Percentiles rank a stretch among this genome's conserved stretches.
These are phyloP conservation scores for Aspergillus coremiiformis DNA, from an alignment of 495 filamentous ascomycete genomes.

Conservation along the genomic window DNA sequence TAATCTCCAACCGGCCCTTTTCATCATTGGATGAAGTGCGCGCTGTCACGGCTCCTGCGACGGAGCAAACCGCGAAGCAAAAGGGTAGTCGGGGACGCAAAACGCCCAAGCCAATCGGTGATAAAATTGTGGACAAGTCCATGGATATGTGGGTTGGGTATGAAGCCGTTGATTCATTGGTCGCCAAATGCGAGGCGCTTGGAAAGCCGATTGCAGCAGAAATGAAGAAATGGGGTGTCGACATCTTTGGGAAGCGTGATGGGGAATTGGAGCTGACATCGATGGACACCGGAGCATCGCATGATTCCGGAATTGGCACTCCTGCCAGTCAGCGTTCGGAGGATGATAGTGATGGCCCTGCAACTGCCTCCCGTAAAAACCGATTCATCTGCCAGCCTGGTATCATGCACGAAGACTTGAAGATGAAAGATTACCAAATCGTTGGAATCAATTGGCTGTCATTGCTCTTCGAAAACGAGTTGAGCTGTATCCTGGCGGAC, in stretches of 20 bases:
- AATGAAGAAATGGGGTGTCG: constrained; percentile 72
- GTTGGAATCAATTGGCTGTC: constrained; percentile 92
- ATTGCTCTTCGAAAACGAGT: constrained; percentile 64
- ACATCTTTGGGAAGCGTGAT: constrained; percentile 58
- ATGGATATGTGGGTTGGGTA: constrained; percentile 65
- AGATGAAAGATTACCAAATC: constrained; percentile 86
- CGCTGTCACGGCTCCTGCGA: constrained; percentile 44
- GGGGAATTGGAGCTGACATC: constrained; percentile 64
- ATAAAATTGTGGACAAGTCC: constrained; percentile 66
- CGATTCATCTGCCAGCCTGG: constrained; percentile 61
- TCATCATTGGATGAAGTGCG: constrained; percentile 53
- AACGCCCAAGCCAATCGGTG: constrained; percentile 51
- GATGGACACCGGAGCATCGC: constrained; percentile 41
- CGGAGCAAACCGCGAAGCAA: constrained; percentile 35
- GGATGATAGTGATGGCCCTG: constrained; percentile 43
- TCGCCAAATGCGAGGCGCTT: constrained; percentile 59
- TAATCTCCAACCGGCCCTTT: constrained; percentile 68
- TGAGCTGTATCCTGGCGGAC: constrained; percentile 88
- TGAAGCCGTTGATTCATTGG: constrained; percentile 73
- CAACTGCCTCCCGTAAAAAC: constrained; percentile 30
- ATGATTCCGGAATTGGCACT: constrained; percentile 71
- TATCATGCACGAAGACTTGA: constrained; percentile 60
- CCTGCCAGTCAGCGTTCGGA: constrained; percentile 49
- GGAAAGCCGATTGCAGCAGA: constrained; percentile 59
- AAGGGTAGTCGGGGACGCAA: constrained; percentile 43